phyloP scores from a whole-genome alignment of 1,139 yeast species.

The Geotrichum australiense region DNA sequence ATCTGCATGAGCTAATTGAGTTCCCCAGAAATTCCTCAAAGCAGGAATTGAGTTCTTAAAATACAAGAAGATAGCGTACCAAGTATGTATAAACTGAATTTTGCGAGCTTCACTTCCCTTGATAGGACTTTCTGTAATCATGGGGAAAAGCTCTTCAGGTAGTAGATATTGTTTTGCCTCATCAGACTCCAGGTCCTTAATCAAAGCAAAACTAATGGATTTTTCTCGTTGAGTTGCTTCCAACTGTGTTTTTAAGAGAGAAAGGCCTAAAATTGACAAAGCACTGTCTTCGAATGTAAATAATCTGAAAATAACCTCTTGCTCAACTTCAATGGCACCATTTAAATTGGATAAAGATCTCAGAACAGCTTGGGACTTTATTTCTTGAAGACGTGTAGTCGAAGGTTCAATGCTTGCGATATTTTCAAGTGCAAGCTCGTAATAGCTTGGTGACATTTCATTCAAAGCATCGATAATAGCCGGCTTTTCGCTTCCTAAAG shows the following conservation, averaged over 20 bases:
- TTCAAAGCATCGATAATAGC: conserved; percentile 4
- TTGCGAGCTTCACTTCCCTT: conserved; percentile 21
- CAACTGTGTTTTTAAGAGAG: conserved; percentile 5
- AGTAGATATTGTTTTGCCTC: conserved; percentile 20
- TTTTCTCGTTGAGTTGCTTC: conserved; percentile 11
- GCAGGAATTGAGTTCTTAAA: conserved; percentile 61
- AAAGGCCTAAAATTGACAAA: conserved; percentile 9
- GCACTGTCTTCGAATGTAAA: conserved; percentile 10
- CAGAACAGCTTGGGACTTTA: conserved; percentile 16
- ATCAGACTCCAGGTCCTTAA: conserved; percentile 8
- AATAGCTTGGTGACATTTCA: conserved; percentile 3
- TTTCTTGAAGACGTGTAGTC: conserved; percentile 21
- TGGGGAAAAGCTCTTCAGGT: conserved; percentile 30
- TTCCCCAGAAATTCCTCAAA: conserved; percentile 54
- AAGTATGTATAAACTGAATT: conserved; percentile 51
- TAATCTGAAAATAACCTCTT: conserved; percentile 8
- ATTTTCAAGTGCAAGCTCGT: conserved; percentile 9
- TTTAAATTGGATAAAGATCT: conserved; percentile 3
- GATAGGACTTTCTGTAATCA: conserved; percentile 26
- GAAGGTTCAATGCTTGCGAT: conserved; percentile 24
- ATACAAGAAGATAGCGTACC: conserved; percentile 58
- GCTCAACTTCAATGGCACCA: conserved; percentile 5
- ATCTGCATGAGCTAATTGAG: conserved; percentile 46
- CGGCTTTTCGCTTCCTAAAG: conserved; percentile 3
- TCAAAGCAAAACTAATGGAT: conserved; percentile 15